Evolutionary conservation across 441 rosid species (phyloP).

Genomic region (Populus hybrid): DNA sequence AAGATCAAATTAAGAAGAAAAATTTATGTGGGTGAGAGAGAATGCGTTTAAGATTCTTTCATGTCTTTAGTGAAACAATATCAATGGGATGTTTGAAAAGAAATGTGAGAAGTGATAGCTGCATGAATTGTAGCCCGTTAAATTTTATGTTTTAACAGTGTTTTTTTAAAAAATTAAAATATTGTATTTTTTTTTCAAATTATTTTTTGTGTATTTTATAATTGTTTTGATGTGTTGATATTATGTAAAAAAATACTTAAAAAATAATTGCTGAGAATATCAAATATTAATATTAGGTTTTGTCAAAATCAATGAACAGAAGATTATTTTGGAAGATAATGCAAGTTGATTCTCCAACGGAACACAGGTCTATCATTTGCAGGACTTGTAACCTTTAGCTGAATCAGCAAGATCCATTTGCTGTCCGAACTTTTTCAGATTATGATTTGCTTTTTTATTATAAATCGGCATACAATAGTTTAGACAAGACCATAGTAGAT

Average conservation of each 20-base stretch:
- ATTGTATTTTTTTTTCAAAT: no score
- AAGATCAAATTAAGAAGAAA: background rate
- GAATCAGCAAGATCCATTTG: slow-evolving; percentile 9
- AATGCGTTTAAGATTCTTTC: slow-evolving; percentile 3
- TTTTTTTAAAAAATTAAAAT: no score
- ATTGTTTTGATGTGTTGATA: no score
- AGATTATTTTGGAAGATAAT: slow-evolving; percentile 25
- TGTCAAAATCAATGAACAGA: slow-evolving; percentile 36
- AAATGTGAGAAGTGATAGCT: background rate
- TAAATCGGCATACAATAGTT: background rate
- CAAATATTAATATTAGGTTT: slow-evolving; percentile 10
- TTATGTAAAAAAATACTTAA: no score
- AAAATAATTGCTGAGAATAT: background rate
- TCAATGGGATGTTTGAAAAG: background rate
- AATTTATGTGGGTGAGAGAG: background rate
- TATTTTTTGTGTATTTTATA: no score
- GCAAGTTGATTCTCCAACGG: slow-evolving; percentile 22
- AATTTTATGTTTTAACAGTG: no score
- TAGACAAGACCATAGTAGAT: background rate
- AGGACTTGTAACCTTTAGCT: slow-evolving; percentile 16
- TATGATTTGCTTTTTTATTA: background rate
- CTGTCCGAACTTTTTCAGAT: background rate
- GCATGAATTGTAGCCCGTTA: background rate
- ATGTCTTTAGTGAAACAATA: slow-evolving; percentile 6
- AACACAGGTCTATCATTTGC: slow-evolving; percentile 17